Evolutionary conservation across 768 basidiomycete genomes (phyloP).

Genomic region (Pulveroboletus ravenelii): DNA sequence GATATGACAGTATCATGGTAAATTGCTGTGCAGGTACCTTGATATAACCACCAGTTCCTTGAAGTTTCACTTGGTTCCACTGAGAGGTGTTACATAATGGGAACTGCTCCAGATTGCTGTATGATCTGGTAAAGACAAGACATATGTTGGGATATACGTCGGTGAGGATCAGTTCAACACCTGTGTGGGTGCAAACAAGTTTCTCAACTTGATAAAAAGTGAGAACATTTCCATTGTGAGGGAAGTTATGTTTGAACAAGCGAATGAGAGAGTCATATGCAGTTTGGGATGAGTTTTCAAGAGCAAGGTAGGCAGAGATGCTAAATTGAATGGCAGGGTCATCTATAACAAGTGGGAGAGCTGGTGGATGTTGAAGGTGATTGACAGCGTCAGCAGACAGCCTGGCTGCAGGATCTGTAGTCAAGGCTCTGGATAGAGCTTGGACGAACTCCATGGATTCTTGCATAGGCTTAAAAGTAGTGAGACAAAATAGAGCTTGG

Average conservation of each 20-base stretch:
- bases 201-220: slow-evolving; percentile 7
- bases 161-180: no score
- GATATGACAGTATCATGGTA: no score
- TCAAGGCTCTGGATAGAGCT: no score
- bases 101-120: slow-evolving; percentile 27
- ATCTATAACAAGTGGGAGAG: neutral
- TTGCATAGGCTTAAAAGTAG: no score
- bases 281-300: neutral
- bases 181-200: neutral
- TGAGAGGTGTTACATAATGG: slow-evolving; percentile 27
- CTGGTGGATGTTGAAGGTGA: no score
- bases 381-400: no score
- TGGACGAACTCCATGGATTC: no score
- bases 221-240: neutral
- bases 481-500: no score
- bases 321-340: neutral
- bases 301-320: neutral
- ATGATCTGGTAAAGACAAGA: slow-evolving; percentile 37
- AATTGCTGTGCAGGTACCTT: no score
- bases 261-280: neutral
- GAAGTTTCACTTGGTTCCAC: slow-evolving; percentile 19
- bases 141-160: slow-evolving; percentile 45
- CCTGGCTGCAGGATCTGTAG: no score
- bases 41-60: no score
- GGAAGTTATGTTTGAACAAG: neutral